A percentile compares a stretch with the other conserved stretches of the same genome.
Evolutionary conservation across 306 rosid genomes (phyloP).

Genomic region (Medicago arabica): DNA sequence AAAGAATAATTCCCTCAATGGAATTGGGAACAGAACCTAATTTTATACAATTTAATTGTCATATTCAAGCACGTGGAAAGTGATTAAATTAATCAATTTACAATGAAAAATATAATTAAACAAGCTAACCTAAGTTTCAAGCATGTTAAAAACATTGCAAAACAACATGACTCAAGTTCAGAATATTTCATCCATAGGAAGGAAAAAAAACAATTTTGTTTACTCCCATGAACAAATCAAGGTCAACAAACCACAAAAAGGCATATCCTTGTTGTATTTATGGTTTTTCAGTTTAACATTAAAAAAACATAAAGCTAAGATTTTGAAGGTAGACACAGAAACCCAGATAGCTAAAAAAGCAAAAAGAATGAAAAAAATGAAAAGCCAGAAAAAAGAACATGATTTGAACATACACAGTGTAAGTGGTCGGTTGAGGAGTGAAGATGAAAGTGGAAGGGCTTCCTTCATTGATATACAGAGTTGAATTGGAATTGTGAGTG

Average conservation of each 20-base stretch:
- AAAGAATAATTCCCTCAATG: conserved; percentile 26
- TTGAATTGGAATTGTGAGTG: no score
- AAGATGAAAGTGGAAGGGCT: neutral
- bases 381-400: neutral
- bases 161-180: conserved; percentile 24
- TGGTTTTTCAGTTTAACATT: neutral
- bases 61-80: conserved; percentile 31
- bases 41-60: conserved; percentile 18
- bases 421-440: neutral
- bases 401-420: neutral
- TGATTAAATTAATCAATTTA: conserved; percentile 26
- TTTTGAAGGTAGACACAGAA: neutral
- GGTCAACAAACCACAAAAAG: conserved; percentile 11
- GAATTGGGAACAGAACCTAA: conserved; percentile 19
- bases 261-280: neutral
- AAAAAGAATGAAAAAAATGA: neutral
- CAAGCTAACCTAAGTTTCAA: conserved; percentile 35
- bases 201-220: neutral
- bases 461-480: conserved; percentile 1
- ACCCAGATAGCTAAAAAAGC: neutral
- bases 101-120: conserved; percentile 22
- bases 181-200: conserved; percentile 28
- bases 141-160: conserved; percentile 31
- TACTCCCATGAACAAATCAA: conserved; percentile 32
- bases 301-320: neutral